Evolutionary conservation across 2,329 filamentous ascomycete species (phyloP), one percentile per base, ranked within the genome.

Genomic region (Thermoascus crustaceus): DNA sequence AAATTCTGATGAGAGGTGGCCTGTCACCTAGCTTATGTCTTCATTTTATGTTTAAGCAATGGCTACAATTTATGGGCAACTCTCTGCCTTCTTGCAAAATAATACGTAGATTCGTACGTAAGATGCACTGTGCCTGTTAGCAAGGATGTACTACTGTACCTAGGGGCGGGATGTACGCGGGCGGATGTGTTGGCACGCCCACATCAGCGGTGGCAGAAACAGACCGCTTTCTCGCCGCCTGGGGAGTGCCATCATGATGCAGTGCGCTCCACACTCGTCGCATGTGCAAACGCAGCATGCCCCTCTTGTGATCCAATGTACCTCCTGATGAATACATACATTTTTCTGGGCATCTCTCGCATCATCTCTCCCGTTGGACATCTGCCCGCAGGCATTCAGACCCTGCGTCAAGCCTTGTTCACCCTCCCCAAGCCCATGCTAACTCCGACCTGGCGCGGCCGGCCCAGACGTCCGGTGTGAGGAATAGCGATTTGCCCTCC

Each of bases 381-480:
- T 25, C 40, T 29, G 30, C 39, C 38, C 23, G 25, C 30, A 33
- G 27, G 26, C 19, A 32, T 10, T 30, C 32, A 24, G n/a, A 25
- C 20, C 17, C 34, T 19, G 27, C 22, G 19, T 20, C 20, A 26
- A 23, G 37, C 32, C 19, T 26, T 40, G 32, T 14, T 34, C 24
- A 42, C 31, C 27, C 35, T 38, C 37, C 34, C 21, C 37, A 41
- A 38, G 47, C 48, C 37, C 38, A 51, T 53, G 49, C 41, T 42
- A 46, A 38, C 39, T 47, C 47, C 39, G 42, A 46, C 25, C 38
- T 35, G 20, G 22, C 36, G 22, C 40, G 19, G 31, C 53, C 44
- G 45, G 44, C 44, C 42, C 39, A 43, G 45, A 41, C 38, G 42
- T 47, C 47, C 46, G 42, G 43, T 35, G 33, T 42, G 41, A 48